phyloP scores from a whole-genome alignment of 78 protist genomes.

The Cavenderia fasciculata region DNA sequence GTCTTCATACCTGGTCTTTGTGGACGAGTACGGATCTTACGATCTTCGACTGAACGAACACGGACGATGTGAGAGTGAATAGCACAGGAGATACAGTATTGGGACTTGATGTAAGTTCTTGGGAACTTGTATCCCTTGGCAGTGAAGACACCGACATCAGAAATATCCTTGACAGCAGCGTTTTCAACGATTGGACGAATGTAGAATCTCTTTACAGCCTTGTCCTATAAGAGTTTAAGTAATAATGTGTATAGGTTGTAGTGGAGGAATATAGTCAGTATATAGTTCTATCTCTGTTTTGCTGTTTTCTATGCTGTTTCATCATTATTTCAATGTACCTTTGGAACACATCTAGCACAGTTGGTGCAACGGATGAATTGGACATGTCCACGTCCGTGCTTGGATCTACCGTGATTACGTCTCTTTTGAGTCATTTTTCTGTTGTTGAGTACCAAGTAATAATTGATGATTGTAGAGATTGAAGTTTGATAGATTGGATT shows the following conservation, averaged over 20 bases:
- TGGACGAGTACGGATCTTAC: conserved; percentile 75
- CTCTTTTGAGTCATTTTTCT: conserved; percentile 94
- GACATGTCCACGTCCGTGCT: conserved; percentile 96
- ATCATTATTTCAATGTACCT: no score
- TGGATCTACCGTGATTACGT: conserved; percentile 95
- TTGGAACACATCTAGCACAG: conserved; percentile 96
- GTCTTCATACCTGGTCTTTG: conserved; percentile 27
- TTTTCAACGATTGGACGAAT: conserved; percentile 97
- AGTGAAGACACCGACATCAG: conserved; percentile 89
- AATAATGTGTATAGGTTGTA: no score
- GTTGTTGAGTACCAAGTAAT: no score
- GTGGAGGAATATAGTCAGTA: no score
- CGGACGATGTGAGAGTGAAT: conserved; percentile 97
- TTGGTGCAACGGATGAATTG: conserved; percentile 94
- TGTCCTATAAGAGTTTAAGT: conserved; percentile 91
- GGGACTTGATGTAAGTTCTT: conserved; percentile 96
- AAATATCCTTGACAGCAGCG: conserved; percentile 95
- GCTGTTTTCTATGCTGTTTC: no score
- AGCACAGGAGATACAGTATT: conserved; percentile 99
- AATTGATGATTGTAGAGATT: no score
- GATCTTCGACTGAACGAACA: conserved; percentile 89
- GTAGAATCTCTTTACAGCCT: conserved; percentile 97
- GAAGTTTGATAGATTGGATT: no score
- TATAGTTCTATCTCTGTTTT: no score
- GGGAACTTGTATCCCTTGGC: conserved; percentile 94